Base-by-base conservation (phyloP, 1,284 basidiomycete species). In the Gymnopus androsaceus region DNA sequence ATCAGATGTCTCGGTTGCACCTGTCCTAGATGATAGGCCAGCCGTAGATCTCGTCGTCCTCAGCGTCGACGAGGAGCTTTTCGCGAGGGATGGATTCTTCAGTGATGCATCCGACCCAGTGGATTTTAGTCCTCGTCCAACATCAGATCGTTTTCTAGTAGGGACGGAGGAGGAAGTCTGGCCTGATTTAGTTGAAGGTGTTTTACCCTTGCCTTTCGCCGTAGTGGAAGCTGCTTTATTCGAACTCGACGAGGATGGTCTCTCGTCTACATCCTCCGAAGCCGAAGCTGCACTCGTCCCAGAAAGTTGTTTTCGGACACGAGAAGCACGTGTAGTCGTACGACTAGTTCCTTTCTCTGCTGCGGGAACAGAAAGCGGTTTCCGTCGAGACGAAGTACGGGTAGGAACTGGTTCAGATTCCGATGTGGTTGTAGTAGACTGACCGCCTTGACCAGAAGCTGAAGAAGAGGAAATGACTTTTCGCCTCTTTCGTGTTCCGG, bases 401-500 rank as follows among this genome's bases (percentile, higher is more conserved):
- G 19, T 12, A 25, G 15, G 6, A 12, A 17, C 30, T 27, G 34
- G 23, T 9, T 50, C 48, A 38, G 48, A 50, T 38, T 38, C 36
- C 7, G 48, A 50, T 15, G 48, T 14, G 23, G n/a, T n/a, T n/a
- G n/a, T 19, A 19, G 40, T 42, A 23, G 48, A 28, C n/a, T 15
- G 25, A n/a, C 48, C 17, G 6, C 48, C 48, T 17, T 11, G 19
- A 9, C 36, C 34, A 36, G 46, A 36, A 25, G 33, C 34, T 23
- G 46, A 36, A 25, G 33, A 19, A 2, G 25, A 8, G 17, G 48
- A 50, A 27, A 46, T 23, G 14, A 53, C 51, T 45, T 53, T 53
- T 4, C 51, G 51, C 23, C 51, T 45, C 30, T 53, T 53, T 33
- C 51, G 33, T 33, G 51, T 44, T 17, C 48, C 48, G 12, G 15